Evolutionary conservation across 1,284 basidiomycete genomes (phyloP).

Genomic region (Malassezia obtusa): DNA sequence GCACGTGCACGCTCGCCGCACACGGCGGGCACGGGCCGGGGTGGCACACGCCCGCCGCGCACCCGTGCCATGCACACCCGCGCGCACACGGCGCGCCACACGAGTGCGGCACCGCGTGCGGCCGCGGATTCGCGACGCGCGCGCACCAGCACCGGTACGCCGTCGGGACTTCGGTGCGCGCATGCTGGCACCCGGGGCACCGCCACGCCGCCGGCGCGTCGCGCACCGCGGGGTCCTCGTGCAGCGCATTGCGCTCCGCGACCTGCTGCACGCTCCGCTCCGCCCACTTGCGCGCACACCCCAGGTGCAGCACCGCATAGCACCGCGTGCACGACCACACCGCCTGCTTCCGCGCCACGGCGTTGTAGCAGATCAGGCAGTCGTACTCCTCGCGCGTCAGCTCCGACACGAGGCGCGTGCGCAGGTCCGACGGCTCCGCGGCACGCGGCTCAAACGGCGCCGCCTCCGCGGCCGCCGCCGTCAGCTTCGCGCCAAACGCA

Average conservation of each 20-base stretch:
- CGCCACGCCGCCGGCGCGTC: slow-evolving; percentile 37
- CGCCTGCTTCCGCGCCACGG: slow-evolving; percentile 30
- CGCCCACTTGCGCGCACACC: slow-evolving; percentile 44
- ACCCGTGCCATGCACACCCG: slow-evolving; percentile 25
- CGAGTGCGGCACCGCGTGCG: slow-evolving; percentile 32
- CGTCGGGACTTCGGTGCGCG: slow-evolving; percentile 34
- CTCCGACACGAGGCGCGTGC: slow-evolving; percentile 38
- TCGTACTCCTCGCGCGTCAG: slow-evolving; percentile 41
- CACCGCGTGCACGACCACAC: slow-evolving; percentile 45
- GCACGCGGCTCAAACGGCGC: not conserved
- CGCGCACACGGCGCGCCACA: slow-evolving; percentile 38
- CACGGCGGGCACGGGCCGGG: slow-evolving; percentile 46
- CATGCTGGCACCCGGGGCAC: slow-evolving; percentile 44
- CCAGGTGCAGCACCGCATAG: slow-evolving; percentile 39
- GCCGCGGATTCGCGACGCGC: slow-evolving; percentile 25
- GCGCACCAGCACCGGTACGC: slow-evolving; percentile 45
- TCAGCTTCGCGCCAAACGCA: slow-evolving; percentile 10
- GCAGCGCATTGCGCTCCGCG: slow-evolving; percentile 43
- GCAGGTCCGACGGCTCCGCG: slow-evolving; percentile 34
- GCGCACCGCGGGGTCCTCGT: slow-evolving; percentile 40
- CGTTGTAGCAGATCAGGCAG: slow-evolving; percentile 43
- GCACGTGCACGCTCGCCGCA: slow-evolving; percentile 34
- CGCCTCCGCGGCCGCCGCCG: not conserved
- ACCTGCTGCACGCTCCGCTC: slow-evolving; percentile 38
- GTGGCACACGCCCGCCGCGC: slow-evolving; percentile 36